Evolutionary conservation across 192 early-diverging fungal species (phyloP).

Genomic region (Diversispora eburnea): DNA sequence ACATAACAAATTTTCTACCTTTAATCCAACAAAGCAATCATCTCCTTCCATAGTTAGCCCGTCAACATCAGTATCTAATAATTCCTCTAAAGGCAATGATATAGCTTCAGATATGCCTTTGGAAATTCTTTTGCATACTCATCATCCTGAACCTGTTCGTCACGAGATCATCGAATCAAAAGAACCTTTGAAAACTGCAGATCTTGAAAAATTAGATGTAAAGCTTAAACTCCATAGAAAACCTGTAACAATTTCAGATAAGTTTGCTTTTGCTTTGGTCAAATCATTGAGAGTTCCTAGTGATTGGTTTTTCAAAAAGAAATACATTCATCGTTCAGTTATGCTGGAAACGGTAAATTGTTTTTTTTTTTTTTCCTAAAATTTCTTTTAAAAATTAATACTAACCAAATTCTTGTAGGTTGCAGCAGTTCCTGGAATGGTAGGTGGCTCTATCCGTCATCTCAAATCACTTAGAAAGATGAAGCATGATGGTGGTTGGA

Average conservation of each 20-base stretch:
- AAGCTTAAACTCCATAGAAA: slow-evolving; percentile 58
- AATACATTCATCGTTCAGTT: slow-evolving; percentile 76
- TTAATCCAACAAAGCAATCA: too few species aligned
- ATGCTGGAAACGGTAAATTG: slow-evolving; percentile 65
- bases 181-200: slow-evolving; percentile 45
- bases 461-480: slow-evolving; percentile 71
- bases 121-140: slow-evolving; percentile 2
- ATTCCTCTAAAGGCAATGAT: too few species aligned
- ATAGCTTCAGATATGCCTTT: neutral
- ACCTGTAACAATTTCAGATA: slow-evolving; percentile 55
- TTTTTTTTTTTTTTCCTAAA: slow-evolving; percentile 2
- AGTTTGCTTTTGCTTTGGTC: slow-evolving; percentile 61
- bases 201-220: slow-evolving; percentile 61
- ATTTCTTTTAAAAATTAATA: neutral
- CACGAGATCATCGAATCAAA: slow-evolving; percentile 29
- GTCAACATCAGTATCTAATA: too few species aligned
- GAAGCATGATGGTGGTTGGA: slow-evolving; percentile 87
- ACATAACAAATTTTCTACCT: too few species aligned
- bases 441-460: slow-evolving; percentile 77
- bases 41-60: too few species aligned
- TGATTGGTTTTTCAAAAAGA: slow-evolving; percentile 68
- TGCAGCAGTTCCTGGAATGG: slow-evolving; percentile 74
- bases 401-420: neutral
- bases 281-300: slow-evolving; percentile 60
- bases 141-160: slow-evolving; percentile 23